Percentiles rank a stretch among this genome's conserved stretches.
These are phyloP conservation scores for Fraxinus xanthoxyloides DNA, from an alignment of 305 asterid species.

Conservation along the genomic window DNA sequence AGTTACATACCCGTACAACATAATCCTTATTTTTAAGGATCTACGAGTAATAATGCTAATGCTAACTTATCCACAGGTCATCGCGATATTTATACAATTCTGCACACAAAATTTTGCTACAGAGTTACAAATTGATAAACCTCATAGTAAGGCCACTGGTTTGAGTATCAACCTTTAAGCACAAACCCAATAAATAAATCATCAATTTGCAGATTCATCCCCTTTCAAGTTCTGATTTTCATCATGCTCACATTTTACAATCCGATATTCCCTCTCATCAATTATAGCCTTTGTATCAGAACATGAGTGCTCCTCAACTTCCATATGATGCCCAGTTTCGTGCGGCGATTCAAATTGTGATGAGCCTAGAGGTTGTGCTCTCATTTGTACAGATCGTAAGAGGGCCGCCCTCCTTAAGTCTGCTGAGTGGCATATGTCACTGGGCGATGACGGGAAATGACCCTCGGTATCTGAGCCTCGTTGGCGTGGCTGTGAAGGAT, in stretches of 20 bases:
- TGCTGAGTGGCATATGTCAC: slow-evolving; percentile 95
- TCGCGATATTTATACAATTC: neutral
- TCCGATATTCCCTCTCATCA: slow-evolving; percentile 55
- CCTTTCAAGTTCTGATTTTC: slow-evolving; percentile 30
- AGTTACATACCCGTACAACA: too few relatives aligned
- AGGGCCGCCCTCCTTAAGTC: slow-evolving; percentile 87
- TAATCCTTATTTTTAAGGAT: neutral
- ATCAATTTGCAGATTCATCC: slow-evolving; percentile 29
- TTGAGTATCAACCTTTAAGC: neutral
- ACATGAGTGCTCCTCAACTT: slow-evolving; percentile 56
- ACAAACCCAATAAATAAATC: neutral
- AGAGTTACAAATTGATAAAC: neutral
- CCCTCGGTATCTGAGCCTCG: slow-evolving; percentile 88
- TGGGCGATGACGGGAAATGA: slow-evolving; percentile 89
- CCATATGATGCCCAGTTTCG: slow-evolving; percentile 50
- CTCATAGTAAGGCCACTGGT: neutral
- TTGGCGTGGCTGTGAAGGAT: slow-evolving; percentile 60
- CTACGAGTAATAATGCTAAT: neutral
- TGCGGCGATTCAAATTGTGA: slow-evolving; percentile 48
- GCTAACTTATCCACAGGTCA: neutral
- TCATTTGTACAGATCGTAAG: slow-evolving; percentile 82
- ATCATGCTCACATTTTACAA: slow-evolving; percentile 36
- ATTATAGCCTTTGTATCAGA: slow-evolving; percentile 52
- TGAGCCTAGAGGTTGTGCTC: slow-evolving; percentile 63
- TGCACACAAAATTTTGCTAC: neutral